Evolutionary conservation across 2,329 filamentous ascomycete genomes (phyloP).

Genomic region (Aspergillus nomiae): DNA sequence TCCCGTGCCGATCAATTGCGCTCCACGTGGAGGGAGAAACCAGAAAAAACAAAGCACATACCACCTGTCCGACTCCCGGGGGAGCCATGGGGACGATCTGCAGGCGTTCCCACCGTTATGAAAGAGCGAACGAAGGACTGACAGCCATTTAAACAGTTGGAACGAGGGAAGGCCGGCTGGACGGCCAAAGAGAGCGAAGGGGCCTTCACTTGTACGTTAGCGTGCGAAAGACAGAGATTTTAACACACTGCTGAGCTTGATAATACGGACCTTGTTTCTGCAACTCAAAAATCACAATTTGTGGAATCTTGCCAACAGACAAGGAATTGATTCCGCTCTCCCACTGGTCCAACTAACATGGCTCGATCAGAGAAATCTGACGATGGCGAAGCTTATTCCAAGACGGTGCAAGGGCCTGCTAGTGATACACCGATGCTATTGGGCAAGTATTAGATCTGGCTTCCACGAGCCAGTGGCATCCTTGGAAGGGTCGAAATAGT

Average conservation of each 20-base stretch:
- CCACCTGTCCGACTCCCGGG: slow-evolving; percentile 20
- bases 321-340: not conserved
- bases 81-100: slow-evolving; percentile 15
- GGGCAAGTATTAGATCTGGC: not conserved
- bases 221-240: not conserved
- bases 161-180: not conserved
- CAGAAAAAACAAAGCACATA: slow-evolving; percentile 8
- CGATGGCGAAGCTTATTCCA: not conserved
- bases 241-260: not conserved
- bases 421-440: not conserved
- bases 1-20: not conserved
- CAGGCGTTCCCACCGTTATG: slow-evolving; percentile 1
- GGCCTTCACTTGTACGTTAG: not conserved
- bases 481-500: not conserved
- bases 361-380: not conserved
- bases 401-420: not conserved
- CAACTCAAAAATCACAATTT: not conserved
- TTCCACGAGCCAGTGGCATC: not conserved
- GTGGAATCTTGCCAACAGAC: not conserved
- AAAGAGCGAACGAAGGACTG: not conserved
- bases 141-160: not conserved
- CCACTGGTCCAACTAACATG: not conserved
- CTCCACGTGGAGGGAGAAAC: not conserved
- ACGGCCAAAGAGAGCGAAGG: not conserved
- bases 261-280: not conserved